phyloP scores from a whole-genome alignment of 2,329 filamentous ascomycete genomes.

The Colletotrichum ledebouriae region DNA sequence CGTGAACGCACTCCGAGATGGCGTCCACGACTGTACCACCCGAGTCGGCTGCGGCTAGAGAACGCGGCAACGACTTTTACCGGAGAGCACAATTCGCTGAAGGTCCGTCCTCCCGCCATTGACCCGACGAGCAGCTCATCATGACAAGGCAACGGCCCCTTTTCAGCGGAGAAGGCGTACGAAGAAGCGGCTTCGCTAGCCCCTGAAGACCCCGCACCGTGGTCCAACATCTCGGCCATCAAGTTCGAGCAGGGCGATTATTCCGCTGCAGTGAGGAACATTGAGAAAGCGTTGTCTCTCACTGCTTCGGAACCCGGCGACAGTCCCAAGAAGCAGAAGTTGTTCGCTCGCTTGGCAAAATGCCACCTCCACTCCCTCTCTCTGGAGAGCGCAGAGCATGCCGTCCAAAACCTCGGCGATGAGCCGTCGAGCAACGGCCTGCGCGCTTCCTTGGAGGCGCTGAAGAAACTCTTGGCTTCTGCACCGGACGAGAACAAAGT shows the following conservation, averaged over 20 bases:
- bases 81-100: not conserved
- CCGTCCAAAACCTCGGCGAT: slow-evolving; percentile 25
- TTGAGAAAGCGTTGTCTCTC: slow-evolving; percentile 5
- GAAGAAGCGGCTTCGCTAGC: not conserved
- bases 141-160: not conserved
- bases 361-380: slow-evolving; percentile 41
- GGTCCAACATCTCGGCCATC: slow-evolving; percentile 45
- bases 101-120: not conserved
- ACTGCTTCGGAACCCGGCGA: not conserved
- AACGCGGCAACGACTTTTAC: not conserved
- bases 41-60: not conserved
- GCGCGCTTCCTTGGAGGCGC: not conserved
- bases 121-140: no score
- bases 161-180: not conserved
- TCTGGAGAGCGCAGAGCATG: slow-evolving; percentile 34
- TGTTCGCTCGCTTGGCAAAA: slow-evolving; percentile 40
- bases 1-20: not conserved
- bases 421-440: not conserved
- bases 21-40: not conserved
- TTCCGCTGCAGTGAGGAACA: slow-evolving; percentile 29
- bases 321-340: not conserved
- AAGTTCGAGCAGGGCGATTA: slow-evolving; percentile 46
- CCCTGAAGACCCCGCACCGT: slow-evolving; percentile 9
- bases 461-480: not conserved
- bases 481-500: not conserved